Conservation (phyloP, 2,329 filamentous ascomycete genomes). For the Ophiostoma himal-ulmi region DNA sequence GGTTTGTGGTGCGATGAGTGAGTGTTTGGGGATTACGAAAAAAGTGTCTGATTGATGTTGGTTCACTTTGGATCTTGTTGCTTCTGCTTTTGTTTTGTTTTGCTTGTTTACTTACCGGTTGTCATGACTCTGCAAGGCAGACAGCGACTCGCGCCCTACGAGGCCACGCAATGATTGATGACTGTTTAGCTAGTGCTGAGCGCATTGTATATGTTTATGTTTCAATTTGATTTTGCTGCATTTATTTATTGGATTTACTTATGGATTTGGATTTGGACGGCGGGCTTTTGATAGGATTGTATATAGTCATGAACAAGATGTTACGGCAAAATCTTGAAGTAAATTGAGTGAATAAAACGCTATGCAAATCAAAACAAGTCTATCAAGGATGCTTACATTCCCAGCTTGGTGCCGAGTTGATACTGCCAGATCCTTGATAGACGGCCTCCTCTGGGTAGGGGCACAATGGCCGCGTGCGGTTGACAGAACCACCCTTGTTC, state of each 20-base stretch:
- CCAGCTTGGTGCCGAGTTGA: neutral
- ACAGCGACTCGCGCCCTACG: neutral
- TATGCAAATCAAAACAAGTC: neutral
- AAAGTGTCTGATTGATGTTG: neutral
- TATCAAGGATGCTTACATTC: neutral
- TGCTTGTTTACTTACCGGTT: slow-evolving; percentile 3
- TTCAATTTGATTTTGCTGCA: neutral
- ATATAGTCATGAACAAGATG: neutral
- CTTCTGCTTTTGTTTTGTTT: slow-evolving; percentile 29
- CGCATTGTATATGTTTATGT: neutral
- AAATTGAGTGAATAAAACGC: neutral
- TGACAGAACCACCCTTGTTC: neutral
- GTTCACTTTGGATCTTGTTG: neutral
- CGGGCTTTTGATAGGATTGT: slow-evolving; percentile 1
- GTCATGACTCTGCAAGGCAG: slow-evolving; percentile 9
- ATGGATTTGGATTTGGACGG: neutral
- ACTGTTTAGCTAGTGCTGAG: neutral
- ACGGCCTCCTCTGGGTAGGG: neutral
- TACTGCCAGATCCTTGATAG: neutral
- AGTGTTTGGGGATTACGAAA: neutral
- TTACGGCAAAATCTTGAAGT: neutral
- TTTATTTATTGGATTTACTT: neutral
- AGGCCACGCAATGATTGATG: slow-evolving; percentile 4
- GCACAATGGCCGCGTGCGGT: neutral
- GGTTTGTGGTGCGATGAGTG: no score